Evolutionary conservation across 768 basidiomycete species (phyloP), one percentile per base, ranked within the genome.

Genomic region (Chalciporus piperatus): DNA sequence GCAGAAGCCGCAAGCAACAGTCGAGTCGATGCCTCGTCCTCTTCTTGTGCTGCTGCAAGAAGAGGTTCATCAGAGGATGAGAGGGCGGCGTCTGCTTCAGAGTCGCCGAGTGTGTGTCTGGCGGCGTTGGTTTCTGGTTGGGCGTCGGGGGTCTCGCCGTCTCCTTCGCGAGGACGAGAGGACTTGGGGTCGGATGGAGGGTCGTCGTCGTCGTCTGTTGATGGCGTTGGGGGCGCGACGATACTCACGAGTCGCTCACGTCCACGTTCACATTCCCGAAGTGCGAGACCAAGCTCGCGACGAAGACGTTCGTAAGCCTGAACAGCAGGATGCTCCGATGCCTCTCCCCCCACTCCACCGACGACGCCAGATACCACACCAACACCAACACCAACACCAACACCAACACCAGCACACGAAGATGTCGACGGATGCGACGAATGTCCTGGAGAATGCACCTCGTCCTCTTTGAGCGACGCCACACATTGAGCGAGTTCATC

Each of bases 211-310:
- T 81, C 78, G 45, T 80, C 80, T 40, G 67, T 48, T 55, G 59
- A 13, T 37, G 64, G 57, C 28, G 64, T 57, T 4, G 72, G 69
- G 0, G 83, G 82, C n/a, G 73, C 63, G 4, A 89, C 67, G 48
- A 86, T 69, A 45, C 81, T 78, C 2, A 84, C 57, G 28, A 92
- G 71, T 16, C 78, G 77, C 37, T 82, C 84, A 16, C 86, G 74
- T 0, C 90, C 90, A 8, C 90, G 79, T 67, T 92, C 90, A 62
- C 89, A 92, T 60, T 92, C 91, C 7, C 89, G 72, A 27, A 92
- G 69, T 1, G 89, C 90, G 20, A 86, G 67, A 8, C 90, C 91
- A 8, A 93, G 76, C 59, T 92, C 88, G 5, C 82, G 77, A 11
- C 90, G 78, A 14, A 92, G 73, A 0, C 84, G 74, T 50, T 92